A percentile compares a stretch with the other conserved stretches of the same genome.
Evolutionary conservation across 768 basidiomycete genomes (phyloP).

Genomic region (Holtermanniella nyarrowii): DNA sequence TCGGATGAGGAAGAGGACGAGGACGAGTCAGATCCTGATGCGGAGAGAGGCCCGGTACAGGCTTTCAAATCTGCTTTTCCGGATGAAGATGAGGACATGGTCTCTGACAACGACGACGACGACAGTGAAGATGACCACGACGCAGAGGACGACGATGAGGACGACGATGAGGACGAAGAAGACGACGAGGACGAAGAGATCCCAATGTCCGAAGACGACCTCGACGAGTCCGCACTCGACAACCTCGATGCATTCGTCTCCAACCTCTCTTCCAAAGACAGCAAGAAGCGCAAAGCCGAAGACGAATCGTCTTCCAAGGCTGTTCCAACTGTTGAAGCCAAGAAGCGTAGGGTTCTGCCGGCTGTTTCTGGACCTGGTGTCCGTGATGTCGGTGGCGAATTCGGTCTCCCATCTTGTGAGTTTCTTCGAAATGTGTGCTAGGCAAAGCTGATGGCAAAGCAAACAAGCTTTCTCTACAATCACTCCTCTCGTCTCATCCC

Average conservation of each 20-base stretch:
- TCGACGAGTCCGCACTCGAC: conserved; percentile 47
- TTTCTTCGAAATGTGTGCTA: not conserved
- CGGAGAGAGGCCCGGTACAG: conserved; percentile 27
- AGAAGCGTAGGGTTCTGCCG: conserved; percentile 52
- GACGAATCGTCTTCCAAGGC: conserved; percentile 41
- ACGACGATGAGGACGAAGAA: conserved; percentile 47
- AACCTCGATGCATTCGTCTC: conserved; percentile 65
- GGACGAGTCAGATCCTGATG: conserved; percentile 45
- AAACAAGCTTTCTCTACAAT: conserved; percentile 37
- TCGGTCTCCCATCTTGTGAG: conserved; percentile 43
- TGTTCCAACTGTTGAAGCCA: conserved; percentile 31
- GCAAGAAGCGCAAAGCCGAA: conserved; percentile 60
- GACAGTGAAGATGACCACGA: conserved; percentile 39
- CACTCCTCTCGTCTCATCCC: conserved; percentile 59
- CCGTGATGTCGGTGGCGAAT: conserved; percentile 57
- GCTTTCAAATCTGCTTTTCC: not conserved
- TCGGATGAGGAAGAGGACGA: conserved; percentile 46
- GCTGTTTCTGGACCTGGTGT: conserved; percentile 57
- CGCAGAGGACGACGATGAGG: conserved; percentile 42
- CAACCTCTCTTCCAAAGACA: conserved; percentile 50
- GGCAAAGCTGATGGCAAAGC: conserved; percentile 11
- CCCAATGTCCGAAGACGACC: conserved; percentile 29
- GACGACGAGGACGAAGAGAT: conserved; percentile 27
- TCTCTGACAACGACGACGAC: conserved; percentile 4
- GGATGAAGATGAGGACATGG: conserved; percentile 7